Evolutionary conservation across 2,329 filamentous ascomycete genomes (phyloP).

Genomic region (Hypoxylon sp.): DNA sequence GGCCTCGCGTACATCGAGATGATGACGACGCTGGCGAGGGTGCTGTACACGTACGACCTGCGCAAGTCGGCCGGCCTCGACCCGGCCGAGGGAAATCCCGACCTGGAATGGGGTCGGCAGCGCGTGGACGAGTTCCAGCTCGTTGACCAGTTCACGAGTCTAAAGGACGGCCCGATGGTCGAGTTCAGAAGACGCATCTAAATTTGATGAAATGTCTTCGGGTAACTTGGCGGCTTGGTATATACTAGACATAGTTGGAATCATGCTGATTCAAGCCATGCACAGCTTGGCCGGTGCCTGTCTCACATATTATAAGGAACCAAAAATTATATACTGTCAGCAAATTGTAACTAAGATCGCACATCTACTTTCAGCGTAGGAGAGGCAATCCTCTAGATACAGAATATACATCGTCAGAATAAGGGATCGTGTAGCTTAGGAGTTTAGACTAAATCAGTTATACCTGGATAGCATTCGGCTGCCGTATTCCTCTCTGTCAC

Average conservation of each 20-base stretch:
- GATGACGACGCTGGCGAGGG: constrained; percentile 66
- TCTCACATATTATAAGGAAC: no score
- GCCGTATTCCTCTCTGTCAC: neutral
- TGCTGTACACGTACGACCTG: constrained; percentile 69
- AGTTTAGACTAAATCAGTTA: constrained; percentile 11
- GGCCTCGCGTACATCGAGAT: constrained; percentile 73
- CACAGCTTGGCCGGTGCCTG: no score
- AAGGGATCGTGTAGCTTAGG: neutral
- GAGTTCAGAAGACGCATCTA: constrained; percentile 59
- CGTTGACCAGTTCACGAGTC: constrained; percentile 75
- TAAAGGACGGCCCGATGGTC: constrained; percentile 74
- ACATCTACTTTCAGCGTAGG: no score
- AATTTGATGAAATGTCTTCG: neutral
- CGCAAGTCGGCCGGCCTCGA: constrained; percentile 59
- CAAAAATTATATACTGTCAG: no score
- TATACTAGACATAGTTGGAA: no score
- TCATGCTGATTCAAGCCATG: no score
- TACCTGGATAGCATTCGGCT: constrained; percentile 11
- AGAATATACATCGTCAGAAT: neutral
- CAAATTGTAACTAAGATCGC: no score
- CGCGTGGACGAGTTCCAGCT: constrained; percentile 71
- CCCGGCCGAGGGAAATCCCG: constrained; percentile 59
- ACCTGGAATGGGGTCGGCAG: constrained; percentile 62
- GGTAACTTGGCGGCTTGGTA: no score
- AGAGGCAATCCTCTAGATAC: no score